Base-by-base conservation (phyloP, 2,329 filamentous ascomycete species). In the Knoxdaviesia capensis region DNA sequence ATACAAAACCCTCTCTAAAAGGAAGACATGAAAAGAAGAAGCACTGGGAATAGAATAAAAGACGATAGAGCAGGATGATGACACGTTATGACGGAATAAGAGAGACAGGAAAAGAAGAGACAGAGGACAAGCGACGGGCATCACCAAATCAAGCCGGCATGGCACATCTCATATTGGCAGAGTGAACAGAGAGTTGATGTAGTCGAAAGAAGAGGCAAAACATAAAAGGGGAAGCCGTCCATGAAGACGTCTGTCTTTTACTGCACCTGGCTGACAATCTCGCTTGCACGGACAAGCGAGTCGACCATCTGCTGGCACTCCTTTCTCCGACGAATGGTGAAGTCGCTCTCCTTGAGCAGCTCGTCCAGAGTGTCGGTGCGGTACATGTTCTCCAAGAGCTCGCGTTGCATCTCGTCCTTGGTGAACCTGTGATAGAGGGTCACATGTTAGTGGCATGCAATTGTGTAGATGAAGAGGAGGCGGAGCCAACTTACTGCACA, bases 271-370 rank as follows among this genome's bases (percentile, higher is more conserved):
- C 84, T 87, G 57, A 98, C 90, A 63, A 98, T 96, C 68, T 98
- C 90, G 60, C 78, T 90, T 44, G 90, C 90, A 60, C 82, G 80
- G 51, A 71, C 65, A 54, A 98, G 68, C 43, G 83, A 92, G 62
- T 98, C 90, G 41, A 98, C 90, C 90, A 98, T 98, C 63, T 94
- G 86, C 63, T 92, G 86, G 63, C 90, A 98, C 62, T 98, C 90
- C 69, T 98, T 98, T 59, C 90, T 74, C 60, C 90, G 73, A 53
- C 88, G 77, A 54, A 93, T 71, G 4, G 90, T 98, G 69, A 94
- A 96, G 60, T 98, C 90, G 57, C 84, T 93, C 64, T 98, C 90
- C 71, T 94, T 94, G 49, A 98, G 77, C 49, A 98, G 68, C 47
- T 94, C 87, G 51, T 98, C 90, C 31, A 94, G 71, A 52, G 88